Evolutionary conservation across 805 yeast species (phyloP).

Genomic region (Saccharomycopsis selenospora): DNA sequence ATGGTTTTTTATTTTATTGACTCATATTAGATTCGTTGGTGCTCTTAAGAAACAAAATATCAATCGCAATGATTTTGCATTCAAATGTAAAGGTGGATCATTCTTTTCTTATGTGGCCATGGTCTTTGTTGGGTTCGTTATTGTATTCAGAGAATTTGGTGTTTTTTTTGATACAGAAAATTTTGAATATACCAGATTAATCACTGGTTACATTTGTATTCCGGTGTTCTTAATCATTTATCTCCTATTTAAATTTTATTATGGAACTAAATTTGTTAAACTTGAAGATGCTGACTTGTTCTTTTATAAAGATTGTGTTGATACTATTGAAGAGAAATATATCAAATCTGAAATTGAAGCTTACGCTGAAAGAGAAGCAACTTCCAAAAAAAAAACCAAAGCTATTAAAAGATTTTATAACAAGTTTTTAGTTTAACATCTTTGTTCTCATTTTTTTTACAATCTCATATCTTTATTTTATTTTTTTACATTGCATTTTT

Average conservation of each 20-base stretch:
- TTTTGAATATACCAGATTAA: conserved; percentile 35
- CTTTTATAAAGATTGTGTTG: conserved; percentile 40
- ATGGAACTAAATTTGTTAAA: conserved; percentile 31
- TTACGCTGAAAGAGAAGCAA: neutral
- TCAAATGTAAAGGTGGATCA: conserved; percentile 38
- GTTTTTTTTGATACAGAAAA: conserved; percentile 34
- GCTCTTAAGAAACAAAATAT: conserved; percentile 40
- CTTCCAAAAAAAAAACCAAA: neutral
- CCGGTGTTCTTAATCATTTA: conserved; percentile 34
- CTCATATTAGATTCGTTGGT: conserved; percentile 37
- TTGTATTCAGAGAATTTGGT: conserved; percentile 37
- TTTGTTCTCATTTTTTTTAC: too few relatives aligned
- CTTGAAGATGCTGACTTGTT: conserved; percentile 35
- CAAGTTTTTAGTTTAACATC: neutral
- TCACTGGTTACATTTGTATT: conserved; percentile 30
- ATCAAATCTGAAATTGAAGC: conserved; percentile 14
- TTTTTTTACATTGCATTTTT: too few relatives aligned
- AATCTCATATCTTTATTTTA: too few relatives aligned
- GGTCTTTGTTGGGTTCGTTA: conserved; percentile 29
- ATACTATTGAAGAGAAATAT: conserved; percentile 32
- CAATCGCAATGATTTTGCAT: conserved; percentile 32
- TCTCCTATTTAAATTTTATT: conserved; percentile 32
- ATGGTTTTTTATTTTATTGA: conserved; percentile 38
- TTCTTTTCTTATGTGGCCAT: conserved; percentile 37
- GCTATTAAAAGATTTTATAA: neutral